A percentile compares a stretch with the other conserved stretches of the same genome.
Evolutionary conservation across 345 rosid species (phyloP).

Genomic region (Boechera divaricarpa): DNA sequence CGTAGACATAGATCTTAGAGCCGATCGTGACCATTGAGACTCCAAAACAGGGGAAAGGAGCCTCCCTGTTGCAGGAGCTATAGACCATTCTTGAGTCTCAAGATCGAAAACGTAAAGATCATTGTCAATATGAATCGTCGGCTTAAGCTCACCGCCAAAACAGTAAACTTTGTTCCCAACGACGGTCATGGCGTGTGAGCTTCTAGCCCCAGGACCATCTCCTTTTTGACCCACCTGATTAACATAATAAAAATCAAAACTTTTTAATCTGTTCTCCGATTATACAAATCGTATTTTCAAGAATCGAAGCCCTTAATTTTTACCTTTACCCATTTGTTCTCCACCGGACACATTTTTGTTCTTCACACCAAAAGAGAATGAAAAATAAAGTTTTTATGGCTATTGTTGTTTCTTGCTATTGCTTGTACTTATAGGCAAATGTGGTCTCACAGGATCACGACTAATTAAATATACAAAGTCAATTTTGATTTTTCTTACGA

Average conservation of each 20-base stretch:
- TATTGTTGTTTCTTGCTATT: background rate
- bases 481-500: slow-evolving; percentile 3
- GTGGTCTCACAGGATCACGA: slow-evolving; percentile 7
- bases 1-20: slow-evolving; percentile 39
- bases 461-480: background rate
- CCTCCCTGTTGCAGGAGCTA: slow-evolving; percentile 39
- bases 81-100: slow-evolving; percentile 41
- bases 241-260: background rate
- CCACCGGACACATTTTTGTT: slow-evolving; percentile 34
- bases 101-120: slow-evolving; percentile 45
- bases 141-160: slow-evolving; percentile 50
- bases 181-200: slow-evolving; percentile 44
- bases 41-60: slow-evolving; percentile 46
- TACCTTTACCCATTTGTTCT: slow-evolving; percentile 43
- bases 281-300: background rate
- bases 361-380: background rate
- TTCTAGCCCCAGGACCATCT: slow-evolving; percentile 43
- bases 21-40: slow-evolving; percentile 44
- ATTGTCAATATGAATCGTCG: slow-evolving; percentile 45
- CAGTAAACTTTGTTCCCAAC: slow-evolving; percentile 44
- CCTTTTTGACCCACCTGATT: slow-evolving; percentile 42
- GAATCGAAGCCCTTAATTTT: background rate
- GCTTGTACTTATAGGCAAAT: slow-evolving; percentile 23
- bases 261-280: no score
- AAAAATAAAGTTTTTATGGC: background rate